These are phyloP conservation scores for Zancudomyces culisetae DNA, from an alignment of 371 early-diverging fungal genomes.

Conservation along the genomic window DNA sequence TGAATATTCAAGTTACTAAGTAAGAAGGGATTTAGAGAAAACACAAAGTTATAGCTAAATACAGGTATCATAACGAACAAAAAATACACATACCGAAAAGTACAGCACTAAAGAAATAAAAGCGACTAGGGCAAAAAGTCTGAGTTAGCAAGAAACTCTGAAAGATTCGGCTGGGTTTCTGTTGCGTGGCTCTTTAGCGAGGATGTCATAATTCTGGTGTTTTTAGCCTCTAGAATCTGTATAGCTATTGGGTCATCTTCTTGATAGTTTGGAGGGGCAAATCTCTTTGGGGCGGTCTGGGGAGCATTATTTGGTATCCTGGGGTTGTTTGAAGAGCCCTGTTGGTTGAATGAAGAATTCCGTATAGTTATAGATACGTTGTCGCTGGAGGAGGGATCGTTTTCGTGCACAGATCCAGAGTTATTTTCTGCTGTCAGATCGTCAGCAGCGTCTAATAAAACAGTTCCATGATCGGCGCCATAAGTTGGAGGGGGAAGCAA, in stretches of 20 bases:
- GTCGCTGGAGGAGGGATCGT: neutral
- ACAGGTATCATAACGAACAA: too few relatives aligned
- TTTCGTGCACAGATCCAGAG: neutral
- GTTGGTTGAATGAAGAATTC: conserved; percentile 1
- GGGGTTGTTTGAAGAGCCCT: neutral
- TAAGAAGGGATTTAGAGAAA: too few relatives aligned
- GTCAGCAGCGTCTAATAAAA: conserved; percentile 16
- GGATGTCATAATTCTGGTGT: too few relatives aligned
- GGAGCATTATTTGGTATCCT: neutral
- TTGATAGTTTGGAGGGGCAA: conserved; percentile 17
- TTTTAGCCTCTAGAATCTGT: conserved; percentile 21
- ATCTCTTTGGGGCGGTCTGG: conserved; percentile 4
- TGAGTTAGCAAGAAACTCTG: too few relatives aligned
- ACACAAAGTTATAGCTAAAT: too few relatives aligned
- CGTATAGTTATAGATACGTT: neutral
- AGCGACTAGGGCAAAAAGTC: too few relatives aligned
- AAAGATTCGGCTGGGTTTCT: too few relatives aligned
- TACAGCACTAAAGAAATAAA: too few relatives aligned
- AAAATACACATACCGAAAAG: too few relatives aligned
- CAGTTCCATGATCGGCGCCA: conserved; percentile 22
- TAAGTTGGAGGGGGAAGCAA: conserved; percentile 36
- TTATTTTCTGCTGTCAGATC: neutral
- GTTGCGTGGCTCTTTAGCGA: too few relatives aligned
- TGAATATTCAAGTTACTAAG: too few relatives aligned
- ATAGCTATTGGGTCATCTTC: conserved; percentile 21